Conservation (phyloP, 2,329 filamentous ascomycete species). For the Ascochyta koolunga region DNA sequence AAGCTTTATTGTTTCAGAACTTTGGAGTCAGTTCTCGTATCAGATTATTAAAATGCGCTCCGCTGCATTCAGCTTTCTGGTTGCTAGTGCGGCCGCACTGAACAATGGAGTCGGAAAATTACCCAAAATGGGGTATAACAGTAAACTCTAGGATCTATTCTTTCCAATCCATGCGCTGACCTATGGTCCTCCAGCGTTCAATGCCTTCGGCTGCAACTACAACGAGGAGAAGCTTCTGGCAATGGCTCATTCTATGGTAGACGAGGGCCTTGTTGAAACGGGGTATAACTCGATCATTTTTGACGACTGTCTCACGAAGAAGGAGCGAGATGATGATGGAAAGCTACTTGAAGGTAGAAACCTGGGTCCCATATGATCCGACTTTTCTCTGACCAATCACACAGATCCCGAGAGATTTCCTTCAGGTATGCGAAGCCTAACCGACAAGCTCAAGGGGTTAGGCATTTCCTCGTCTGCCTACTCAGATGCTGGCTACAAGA, state of each 20-base stretch:
- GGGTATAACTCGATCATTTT: conserved; percentile 19
- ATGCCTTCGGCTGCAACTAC: conserved; percentile 13
- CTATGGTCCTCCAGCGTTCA: background rate
- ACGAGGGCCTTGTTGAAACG: conserved; percentile 14
- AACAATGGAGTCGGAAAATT: conserved; percentile 13
- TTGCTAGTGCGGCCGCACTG: background rate
- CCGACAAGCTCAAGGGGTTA: conserved; percentile 8
- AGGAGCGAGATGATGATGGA: conserved; percentile 8
- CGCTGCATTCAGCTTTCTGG: background rate
- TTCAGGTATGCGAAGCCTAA: conserved; percentile 13
- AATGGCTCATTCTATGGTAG: conserved; percentile 11
- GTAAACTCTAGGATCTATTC: background rate
- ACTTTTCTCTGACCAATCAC: background rate
- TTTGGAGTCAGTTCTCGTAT: background rate
- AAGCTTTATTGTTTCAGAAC: background rate
- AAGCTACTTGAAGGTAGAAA: conserved; percentile 7
- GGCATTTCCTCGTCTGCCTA: conserved; percentile 47
- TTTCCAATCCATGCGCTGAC: background rate
- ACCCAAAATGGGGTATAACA: conserved; percentile 18
- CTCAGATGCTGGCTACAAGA: conserved; percentile 56
- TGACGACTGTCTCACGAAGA: conserved; percentile 17
- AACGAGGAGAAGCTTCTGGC: conserved; percentile 9
- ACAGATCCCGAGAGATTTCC: conserved; percentile 13
- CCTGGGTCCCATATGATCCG: background rate
- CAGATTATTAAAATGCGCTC: background rate